Base-by-base conservation (phyloP, 1,139 yeast genomes). In the Diutina pseudorugosa region DNA sequence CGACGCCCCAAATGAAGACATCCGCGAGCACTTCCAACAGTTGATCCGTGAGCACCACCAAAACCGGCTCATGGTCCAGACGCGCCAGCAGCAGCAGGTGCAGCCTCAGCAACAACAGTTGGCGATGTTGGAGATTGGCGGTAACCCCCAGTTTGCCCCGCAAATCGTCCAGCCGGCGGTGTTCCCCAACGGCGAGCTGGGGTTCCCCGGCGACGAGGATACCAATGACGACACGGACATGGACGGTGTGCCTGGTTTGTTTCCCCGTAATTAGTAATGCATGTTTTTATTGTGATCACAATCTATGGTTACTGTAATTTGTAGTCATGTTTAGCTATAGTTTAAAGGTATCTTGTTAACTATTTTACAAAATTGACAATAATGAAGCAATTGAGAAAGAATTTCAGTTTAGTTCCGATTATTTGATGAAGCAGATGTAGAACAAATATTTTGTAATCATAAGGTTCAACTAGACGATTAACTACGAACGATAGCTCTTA, bases 121-220 rank as follows among this genome's bases (percentile, higher is more conserved):
- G 19, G 27, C 27, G n/a, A 21, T 33, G 42, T 41, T 21, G 11
- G 33, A 16, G 16, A 25, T 21, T 2, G 23, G 23, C n/a, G 25
- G 30, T 14, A 48, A 47, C 27, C 47, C 53, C 42, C 51, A 40
- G n/a, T 47, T 47, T 59, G 77, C 77, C 7, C 78, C 77, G 2
- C 77, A 72, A 50, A 70, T 73, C 14, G 60, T 61, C 33, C 77
- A 73, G 55, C 75, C 75, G 6, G 70, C 77, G 5, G 75, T 72
- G 1, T 73, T 73, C 54, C 71, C 71, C 2, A 63, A 60, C 55
- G 70, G 63, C 16, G 66, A 65, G 45, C 70, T 69, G 33, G 58
- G 61, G 27, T 60, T 65, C 12, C 42, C 20, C 20, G 42, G 42
- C 5, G 49, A 25, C 63, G 67, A 55, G 44, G 68, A 62, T 47